These are phyloP conservation scores for Psilocybe sp. DNA, from an alignment of 768 basidiomycete genomes.

Conservation along the genomic window DNA sequence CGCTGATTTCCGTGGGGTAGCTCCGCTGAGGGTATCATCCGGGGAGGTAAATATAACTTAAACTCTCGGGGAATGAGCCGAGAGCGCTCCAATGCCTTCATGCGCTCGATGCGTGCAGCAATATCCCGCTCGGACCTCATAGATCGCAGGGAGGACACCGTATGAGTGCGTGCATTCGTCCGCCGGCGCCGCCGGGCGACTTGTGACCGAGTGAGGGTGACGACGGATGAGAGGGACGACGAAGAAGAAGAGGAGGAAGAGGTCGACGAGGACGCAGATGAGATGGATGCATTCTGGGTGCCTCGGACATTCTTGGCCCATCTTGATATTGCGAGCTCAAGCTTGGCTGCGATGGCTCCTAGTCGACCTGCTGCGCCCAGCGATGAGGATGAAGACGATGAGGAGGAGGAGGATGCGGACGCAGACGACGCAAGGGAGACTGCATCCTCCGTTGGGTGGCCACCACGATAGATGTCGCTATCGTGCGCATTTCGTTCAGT, in stretches of 20 bases:
- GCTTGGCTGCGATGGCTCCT: conserved; percentile 55
- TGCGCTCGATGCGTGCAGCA: conserved; percentile 52
- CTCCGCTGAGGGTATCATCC: conserved; percentile 10
- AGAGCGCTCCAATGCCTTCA: conserved; percentile 61
- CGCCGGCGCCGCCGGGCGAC: conserved; percentile 37
- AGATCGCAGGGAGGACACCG: conserved; percentile 49
- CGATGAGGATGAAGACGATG: conserved; percentile 37
- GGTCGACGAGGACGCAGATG: conserved; percentile 40
- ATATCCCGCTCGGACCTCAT: conserved; percentile 57
- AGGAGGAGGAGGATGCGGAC: conserved; percentile 37
- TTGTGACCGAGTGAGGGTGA: conserved; percentile 38
- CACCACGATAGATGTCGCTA: conserved; percentile 63
- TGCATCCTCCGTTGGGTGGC: conserved; percentile 31
- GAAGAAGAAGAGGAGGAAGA: conserved; percentile 47
- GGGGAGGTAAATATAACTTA: conserved; percentile 58
- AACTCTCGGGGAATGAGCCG: conserved; percentile 63
- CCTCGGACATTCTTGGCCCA: conserved; percentile 56
- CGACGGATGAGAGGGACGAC: conserved; percentile 37
- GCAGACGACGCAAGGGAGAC: conserved; percentile 23
- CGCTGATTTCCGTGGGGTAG: conserved; percentile 2
- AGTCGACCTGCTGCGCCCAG: conserved; percentile 35
- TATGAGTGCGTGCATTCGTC: conserved; percentile 32
- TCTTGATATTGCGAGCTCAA: conserved; percentile 68
- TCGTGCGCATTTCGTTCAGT: conserved; percentile 22
- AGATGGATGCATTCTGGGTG: conserved; percentile 41